These are phyloP conservation scores for Blastobotrys petasosporus DNA, from an alignment of 1,139 yeast species.

Conservation along the genomic window DNA sequence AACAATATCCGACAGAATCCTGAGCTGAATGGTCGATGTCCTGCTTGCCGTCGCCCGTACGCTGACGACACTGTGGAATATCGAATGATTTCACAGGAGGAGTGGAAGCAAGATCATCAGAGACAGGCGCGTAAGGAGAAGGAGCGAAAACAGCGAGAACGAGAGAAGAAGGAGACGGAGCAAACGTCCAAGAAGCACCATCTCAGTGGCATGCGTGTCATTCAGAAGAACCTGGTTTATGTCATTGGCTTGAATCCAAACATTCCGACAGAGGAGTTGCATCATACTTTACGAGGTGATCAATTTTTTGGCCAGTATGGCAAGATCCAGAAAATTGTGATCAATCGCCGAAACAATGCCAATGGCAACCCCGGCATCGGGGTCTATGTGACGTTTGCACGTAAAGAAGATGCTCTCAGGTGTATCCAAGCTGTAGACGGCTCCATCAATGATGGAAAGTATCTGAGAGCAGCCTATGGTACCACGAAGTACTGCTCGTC, in stretches of 20 bases:
- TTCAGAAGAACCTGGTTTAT: slow-evolving; percentile 93
- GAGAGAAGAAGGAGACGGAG: slow-evolving; percentile 88
- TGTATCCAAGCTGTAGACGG: slow-evolving; percentile 96
- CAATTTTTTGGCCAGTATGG: slow-evolving; percentile 98
- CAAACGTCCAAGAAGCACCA: slow-evolving; percentile 68
- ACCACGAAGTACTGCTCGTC: slow-evolving; percentile 97
- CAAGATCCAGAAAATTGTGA: slow-evolving; percentile 86
- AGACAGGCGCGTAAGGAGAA: slow-evolving; percentile 76
- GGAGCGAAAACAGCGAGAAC: slow-evolving; percentile 83
- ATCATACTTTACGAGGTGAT: slow-evolving; percentile 76
- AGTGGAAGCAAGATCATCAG: slow-evolving; percentile 60
- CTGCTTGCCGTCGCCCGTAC: slow-evolving; percentile 92
- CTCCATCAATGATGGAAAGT: slow-evolving; percentile 82
- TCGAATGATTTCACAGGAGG: slow-evolving; percentile 76
- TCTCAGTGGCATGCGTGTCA: slow-evolving; percentile 93
- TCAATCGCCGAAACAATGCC: slow-evolving; percentile 61
- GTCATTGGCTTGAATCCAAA: slow-evolving; percentile 95
- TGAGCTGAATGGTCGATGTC: slow-evolving; percentile 91
- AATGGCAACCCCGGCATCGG: slow-evolving; percentile 73
- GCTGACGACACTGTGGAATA: slow-evolving; percentile 92
- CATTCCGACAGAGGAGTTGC: slow-evolving; percentile 82
- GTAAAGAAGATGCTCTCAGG: slow-evolving; percentile 88
- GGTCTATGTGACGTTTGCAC: slow-evolving; percentile 89
- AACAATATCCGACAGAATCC: slow-evolving; percentile 95
- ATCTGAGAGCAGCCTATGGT: slow-evolving; percentile 91